phyloP scores from a whole-genome alignment of 2,329 filamentous ascomycete species.

The Cytospora piceae region DNA sequence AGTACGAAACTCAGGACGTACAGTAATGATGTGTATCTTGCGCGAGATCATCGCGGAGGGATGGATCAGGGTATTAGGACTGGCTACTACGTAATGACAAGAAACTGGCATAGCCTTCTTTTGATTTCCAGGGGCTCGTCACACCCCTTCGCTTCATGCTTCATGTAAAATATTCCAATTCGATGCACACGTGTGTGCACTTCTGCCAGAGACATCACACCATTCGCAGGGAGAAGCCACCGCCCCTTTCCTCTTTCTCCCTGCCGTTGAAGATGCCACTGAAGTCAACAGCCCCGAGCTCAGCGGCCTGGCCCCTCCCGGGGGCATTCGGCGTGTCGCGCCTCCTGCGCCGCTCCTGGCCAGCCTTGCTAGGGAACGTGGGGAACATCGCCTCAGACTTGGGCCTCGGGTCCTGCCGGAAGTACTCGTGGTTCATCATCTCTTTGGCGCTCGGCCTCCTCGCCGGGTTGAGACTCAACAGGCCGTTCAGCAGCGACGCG shows the following conservation, averaged over 20 bases:
- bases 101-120: constrained; percentile 9
- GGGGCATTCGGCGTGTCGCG: constrained; percentile 83
- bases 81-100: constrained; percentile 22
- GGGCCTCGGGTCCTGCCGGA: constrained; percentile 83
- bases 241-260: constrained; percentile 66
- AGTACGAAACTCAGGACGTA: constrained; percentile 5
- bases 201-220: constrained; percentile 40
- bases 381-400: constrained; percentile 94
- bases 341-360: constrained; percentile 78
- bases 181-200: constrained; percentile 2
- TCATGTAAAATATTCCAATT: not conserved
- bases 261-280: constrained; percentile 71
- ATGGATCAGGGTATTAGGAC: constrained; percentile 1
- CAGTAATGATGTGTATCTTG: constrained; percentile 29
- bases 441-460: constrained; percentile 71
- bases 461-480: constrained; percentile 77
- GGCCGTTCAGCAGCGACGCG: constrained; percentile 65
- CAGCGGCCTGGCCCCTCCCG: constrained; percentile 69
- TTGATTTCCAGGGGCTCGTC: not conserved
- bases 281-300: constrained; percentile 64
- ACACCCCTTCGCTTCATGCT: not conserved
- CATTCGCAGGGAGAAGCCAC: constrained; percentile 69
- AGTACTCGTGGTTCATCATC: constrained; percentile 81
- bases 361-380: constrained; percentile 94
- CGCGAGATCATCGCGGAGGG: not conserved